Evolutionary conservation across 2,329 filamentous ascomycete species (phyloP), one percentile per base, ranked within the genome.

Genomic region (Cadophora sp.): DNA sequence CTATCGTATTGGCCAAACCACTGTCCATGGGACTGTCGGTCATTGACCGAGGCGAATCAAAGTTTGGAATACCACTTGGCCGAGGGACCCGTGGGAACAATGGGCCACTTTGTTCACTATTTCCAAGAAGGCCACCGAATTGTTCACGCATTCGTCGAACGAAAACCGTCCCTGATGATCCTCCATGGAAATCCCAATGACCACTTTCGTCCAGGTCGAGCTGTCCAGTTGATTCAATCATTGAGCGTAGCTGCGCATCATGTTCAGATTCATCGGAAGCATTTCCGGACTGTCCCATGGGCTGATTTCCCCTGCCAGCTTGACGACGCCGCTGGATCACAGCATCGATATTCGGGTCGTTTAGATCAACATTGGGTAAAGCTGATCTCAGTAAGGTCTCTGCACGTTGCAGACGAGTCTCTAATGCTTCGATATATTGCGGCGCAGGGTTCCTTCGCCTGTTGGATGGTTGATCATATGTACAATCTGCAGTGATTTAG

Each of bases 141-240:
- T 97, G 92, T 76, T 97, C 92, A 75, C 93, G 91, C 86, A 99
- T 91, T 65, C 92, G 89, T 71, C 89, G 88, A 74, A 97, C 86
- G 78, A 97, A 99, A 71, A 95, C 93, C 53, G 94, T 87, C 2
- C 95, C 94, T 0, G 96, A 98, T 0, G 95, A 97, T 71, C 92
- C 92, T 59, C 96, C 96, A 77, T 97, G 93, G 76, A 97, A 99
- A 79, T 98, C 94, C 89, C 94, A 97, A 74, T 96, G 89, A 51
- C 95, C 95, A 74, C 90, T 89, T 73, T 98, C 95, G 75, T 97
- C 94, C 40, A 98, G 85, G 76, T 98, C 95, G 22, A 99, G 85
- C 77, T 94, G 92, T 43, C 95, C 96, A 2, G 95, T 93, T 51
- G 92, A 92, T 77, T 95, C 92, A 67, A 98, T 94, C 95, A 99